Evolutionary conservation across 805 yeast species (phyloP).

Genomic region (Suhomyces sp.): DNA sequence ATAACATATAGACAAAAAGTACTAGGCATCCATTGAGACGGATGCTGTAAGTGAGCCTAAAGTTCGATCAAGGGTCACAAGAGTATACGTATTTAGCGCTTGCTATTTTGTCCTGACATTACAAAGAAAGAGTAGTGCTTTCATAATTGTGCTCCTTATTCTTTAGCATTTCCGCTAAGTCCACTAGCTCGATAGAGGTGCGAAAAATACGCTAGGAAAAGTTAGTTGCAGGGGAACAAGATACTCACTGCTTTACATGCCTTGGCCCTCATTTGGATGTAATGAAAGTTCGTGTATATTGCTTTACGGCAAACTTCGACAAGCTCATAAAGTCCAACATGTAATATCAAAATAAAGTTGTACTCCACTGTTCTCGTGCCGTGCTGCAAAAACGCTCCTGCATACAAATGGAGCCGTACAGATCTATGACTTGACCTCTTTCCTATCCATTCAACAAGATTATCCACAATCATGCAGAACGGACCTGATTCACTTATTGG

Average conservation of each 20-base stretch:
- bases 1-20: too few relatives aligned
- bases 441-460: neutral
- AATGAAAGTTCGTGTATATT: neutral
- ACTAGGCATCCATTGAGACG: too few relatives aligned
- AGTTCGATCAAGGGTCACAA: too few relatives aligned
- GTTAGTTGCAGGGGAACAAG: neutral
- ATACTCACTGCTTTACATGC: neutral
- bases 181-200: neutral
- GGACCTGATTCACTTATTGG: constrained; percentile 19
- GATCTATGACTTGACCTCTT: neutral
- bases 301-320: neutral
- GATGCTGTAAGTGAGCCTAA: too few relatives aligned
- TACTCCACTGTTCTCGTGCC: neutral
- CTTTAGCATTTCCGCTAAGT: neutral
- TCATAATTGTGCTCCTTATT: neutral
- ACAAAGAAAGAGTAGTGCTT: too few relatives aligned
- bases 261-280: neutral
- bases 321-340: neutral
- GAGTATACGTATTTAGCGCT: too few relatives aligned
- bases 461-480: constrained; percentile 2
- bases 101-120: too few relatives aligned
- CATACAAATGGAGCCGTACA: neutral
- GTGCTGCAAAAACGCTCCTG: neutral
- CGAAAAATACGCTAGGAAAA: neutral
- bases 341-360: too few relatives aligned